Conservation (phyloP, 2,329 filamentous ascomycete species). For the Monosporascus sp. region DNA sequence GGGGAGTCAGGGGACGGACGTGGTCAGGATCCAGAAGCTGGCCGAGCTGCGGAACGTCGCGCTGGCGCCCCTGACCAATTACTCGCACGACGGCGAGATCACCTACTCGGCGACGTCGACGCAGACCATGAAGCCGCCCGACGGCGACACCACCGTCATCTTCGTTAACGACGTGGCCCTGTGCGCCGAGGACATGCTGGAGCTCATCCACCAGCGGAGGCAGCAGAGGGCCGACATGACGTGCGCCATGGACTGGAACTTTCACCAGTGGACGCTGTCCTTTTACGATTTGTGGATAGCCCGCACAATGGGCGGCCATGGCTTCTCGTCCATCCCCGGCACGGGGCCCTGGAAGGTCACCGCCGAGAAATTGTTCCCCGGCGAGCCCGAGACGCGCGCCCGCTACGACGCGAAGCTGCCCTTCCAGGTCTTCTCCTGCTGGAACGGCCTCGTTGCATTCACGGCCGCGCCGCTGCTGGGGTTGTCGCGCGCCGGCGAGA, state of each 20-base stretch:
- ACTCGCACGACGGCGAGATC: constrained; percentile 12
- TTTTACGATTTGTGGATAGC: constrained; percentile 43
- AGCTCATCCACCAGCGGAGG: constrained; percentile 44
- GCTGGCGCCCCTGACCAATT: constrained; percentile 36
- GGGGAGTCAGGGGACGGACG: constrained; percentile 10
- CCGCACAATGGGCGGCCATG: constrained; percentile 46
- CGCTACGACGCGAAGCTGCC: constrained; percentile 35
- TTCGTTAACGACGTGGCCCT: constrained; percentile 51
- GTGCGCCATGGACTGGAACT: constrained; percentile 56
- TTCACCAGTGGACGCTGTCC: constrained; percentile 35
- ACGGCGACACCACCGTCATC: constrained; percentile 37
- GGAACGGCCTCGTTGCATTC: constrained; percentile 52
- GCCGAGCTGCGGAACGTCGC: constrained; percentile 50
- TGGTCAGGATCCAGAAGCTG: constrained; percentile 41
- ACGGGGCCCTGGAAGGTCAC: constrained; percentile 42
- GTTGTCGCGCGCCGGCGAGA: background rate
- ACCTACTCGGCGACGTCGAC: constrained; percentile 8
- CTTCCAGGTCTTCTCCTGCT: constrained; percentile 57
- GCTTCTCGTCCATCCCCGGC: constrained; percentile 48
- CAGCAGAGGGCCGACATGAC: constrained; percentile 47
- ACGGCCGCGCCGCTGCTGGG: constrained; percentile 40
- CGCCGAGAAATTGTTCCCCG: constrained; percentile 49
- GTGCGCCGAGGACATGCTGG: constrained; percentile 52
- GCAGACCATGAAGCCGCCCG: constrained; percentile 1
- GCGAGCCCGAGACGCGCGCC: constrained; percentile 31